Base-by-base conservation (phyloP, 768 basidiomycete species). In the Boletus pseudopeckii region DNA sequence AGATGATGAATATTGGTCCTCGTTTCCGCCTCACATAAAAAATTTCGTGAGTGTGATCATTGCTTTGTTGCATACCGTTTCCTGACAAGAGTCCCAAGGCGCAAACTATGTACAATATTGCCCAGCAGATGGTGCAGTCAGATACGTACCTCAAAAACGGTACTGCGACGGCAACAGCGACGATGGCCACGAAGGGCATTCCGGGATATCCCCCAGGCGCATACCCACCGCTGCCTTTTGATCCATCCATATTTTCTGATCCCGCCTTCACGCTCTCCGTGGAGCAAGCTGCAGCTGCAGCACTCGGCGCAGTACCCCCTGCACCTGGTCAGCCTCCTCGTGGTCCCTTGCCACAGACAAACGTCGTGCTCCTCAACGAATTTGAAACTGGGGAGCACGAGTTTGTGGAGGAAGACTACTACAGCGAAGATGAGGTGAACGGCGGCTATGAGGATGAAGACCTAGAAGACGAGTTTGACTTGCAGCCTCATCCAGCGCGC, bases 1-100 rank as follows among this genome's bases (percentile, higher is more conserved):
- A 45, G 83, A 84, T 57, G 83, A 85, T 58, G 83, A 82, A 44
- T 86, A 87, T 64, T 86, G 85, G 86, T 78, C 81, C 44, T 78
- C 80, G 37, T 76, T 88, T 42, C 86, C 87, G 36, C 77, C 80
- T 22, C 82, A 87, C 61, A 78, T 87, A 55, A 79, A 84, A 64
- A 83, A 79, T 57, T 88, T 88, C 67, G 85, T 88, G 66, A 75
- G 82, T 57, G 62, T 52, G 60, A 68, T 67, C 60, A 62, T 60
- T 58, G 56, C 61, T 63, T 34, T 47, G 41, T 42, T 45, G 48
- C 15, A 22, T 63, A 53, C 57, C 58, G 57, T 66, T 18, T 52
- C 50, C 65, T 72, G 70, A 73, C 64, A 58, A 65, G 58, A 63
- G 64, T 58, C 43, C 65, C 51, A 76, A 83, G 75, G 78, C 81